Evolutionary conservation across 345 rosid species (phyloP), one percentile per base, ranked within the genome.

Genomic region (Geranium rotundifolium): DNA sequence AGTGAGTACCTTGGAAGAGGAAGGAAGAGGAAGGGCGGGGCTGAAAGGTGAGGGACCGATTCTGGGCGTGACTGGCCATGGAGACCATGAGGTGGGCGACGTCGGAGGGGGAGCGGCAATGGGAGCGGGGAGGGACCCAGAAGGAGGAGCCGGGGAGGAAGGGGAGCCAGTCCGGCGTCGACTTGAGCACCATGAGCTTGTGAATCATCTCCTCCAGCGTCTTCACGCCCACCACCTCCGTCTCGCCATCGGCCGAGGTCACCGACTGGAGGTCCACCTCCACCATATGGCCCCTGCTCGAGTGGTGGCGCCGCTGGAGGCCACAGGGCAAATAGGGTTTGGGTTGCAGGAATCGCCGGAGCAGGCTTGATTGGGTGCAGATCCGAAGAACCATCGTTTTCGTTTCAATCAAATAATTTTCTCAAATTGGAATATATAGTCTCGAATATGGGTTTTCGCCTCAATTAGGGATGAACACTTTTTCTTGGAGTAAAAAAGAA

Each of bases 141-240:
- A 78, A 81, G 59, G 85, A 78, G 54, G 81, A 62, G 16, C 77
- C 85, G 7, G 81, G 81, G 49, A 72, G 58, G 67, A 81, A 76
- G 63, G 82, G 85, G 46, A 81, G 75, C 85, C 85, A 81, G 63
- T 78, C 79, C 18, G 85, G 83, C 15, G 85, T 68, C 52, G 81
- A 68, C 64, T 71, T 74, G 58, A 59, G 68, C 37, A 79, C 72
- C 56, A 70, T 56, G 27, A 76, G 19, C 19, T 63, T 50, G 31
- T 76, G 73, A 56, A 81, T 49, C 16, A 76, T 65, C 29, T 76
- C 82, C 72, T 76, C 85, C 70, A 81, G 70, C 64, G 66, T 67
- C 58, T 31, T 61, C 46, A 67, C 19, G 54, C 61, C 58, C 55
- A 57, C 0, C 10, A 14, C 59, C 60, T 56, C 68, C 19, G 31